Evolutionary conservation across 2,329 filamentous ascomycete species (phyloP), one percentile per base, ranked within the genome.

Genomic region (Fusarium chlamydosporum): DNA sequence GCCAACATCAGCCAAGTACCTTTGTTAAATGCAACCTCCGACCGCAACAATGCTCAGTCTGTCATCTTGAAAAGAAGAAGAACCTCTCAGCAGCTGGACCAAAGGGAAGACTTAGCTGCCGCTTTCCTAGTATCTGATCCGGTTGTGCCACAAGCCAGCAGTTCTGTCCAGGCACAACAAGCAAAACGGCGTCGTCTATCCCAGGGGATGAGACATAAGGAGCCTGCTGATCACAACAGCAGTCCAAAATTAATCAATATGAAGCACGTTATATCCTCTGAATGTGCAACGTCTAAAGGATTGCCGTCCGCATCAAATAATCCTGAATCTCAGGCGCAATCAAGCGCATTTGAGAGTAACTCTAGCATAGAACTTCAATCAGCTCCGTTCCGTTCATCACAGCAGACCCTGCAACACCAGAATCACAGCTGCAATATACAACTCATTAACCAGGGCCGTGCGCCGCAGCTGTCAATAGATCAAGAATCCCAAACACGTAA

Each of bases 181-280:
- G 20, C 48, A 23, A 78, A 78, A 57, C 74, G 76, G 9, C 75
- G 72, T 26, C 72, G 75, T 41, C 61, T 73, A 15, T 74, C 75
- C 4, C 70, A 71, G 33, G 73, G 68, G 15, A 50, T 53, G 26
- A 46, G 37, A n/a, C 69, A 72, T 23, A 38, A 37, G 15, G 60
- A 58, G n/a, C 50, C 55, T 16, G 50, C 34, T 7, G 35, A 56
- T 12, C 55, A 38, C 33, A 53, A 31, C 31, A 29, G 50, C 23
- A 59, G 66, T 29, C 52, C 67, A 9, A 66, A 71, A 16, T 40
- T 57, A 15, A 37, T 62, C 23, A 40, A 56, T 11, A 18, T 60
- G 13, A 60, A 63, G 9, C 40, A 56, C 23, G 47, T 57, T 11
- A 53, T 62, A 23, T 72, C 69, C 7, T 64, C 69, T 26, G 55